Evolutionary conservation across 2,329 filamentous ascomycete genomes (phyloP).

Genomic region (Talaromyces pinophilus): DNA sequence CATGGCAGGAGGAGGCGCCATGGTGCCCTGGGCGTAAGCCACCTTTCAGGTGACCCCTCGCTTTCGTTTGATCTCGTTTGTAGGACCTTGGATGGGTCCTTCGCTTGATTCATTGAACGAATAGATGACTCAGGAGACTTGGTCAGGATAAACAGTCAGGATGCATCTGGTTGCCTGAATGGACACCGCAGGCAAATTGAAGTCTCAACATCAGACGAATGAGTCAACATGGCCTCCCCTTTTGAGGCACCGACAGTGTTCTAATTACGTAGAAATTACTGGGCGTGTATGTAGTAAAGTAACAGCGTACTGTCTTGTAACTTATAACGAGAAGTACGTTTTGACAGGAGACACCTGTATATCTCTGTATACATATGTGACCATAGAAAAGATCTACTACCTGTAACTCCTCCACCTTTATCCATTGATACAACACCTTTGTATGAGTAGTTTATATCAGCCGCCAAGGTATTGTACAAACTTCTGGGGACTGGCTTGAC

Average conservation of each 20-base stretch:
- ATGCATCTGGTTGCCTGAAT: not conserved
- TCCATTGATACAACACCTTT: not conserved
- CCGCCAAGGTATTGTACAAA: too few species aligned
- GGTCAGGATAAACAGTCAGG: not conserved
- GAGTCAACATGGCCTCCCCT: not conserved
- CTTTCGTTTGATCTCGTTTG: not conserved
- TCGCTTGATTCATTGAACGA: not conserved
- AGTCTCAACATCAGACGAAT: not conserved
- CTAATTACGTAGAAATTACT: not conserved
- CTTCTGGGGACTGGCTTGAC: too few species aligned
- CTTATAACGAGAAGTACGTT: too few species aligned
- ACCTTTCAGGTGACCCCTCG: not conserved
- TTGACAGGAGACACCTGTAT: not conserved
- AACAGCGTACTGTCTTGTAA: not conserved
- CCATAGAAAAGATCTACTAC: not conserved
- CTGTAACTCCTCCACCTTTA: not conserved
- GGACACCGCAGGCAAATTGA: not conserved
- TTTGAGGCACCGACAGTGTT: not conserved
- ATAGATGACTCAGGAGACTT: not conserved
- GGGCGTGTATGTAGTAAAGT: not conserved
- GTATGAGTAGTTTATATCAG: not conserved
- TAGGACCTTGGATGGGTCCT: too few species aligned
- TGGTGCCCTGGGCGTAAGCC: not conserved
- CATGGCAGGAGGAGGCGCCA: not conserved
- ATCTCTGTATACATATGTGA: not conserved